phyloP scores from a whole-genome alignment of 2,329 filamentous ascomycete genomes.

The Xylariales sp. region DNA sequence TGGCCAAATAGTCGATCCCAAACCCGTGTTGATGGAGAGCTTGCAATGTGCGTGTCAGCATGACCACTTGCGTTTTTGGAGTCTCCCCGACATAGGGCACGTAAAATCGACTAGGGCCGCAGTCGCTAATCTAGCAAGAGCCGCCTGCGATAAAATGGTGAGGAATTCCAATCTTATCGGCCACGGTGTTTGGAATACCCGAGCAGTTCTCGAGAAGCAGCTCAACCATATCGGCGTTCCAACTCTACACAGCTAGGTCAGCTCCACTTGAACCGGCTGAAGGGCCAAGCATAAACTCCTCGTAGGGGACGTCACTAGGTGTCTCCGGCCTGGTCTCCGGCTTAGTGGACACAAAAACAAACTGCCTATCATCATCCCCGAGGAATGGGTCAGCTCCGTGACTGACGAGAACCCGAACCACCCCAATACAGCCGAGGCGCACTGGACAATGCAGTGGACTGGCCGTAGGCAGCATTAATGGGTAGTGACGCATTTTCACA shows the following conservation, averaged over 20 bases:
- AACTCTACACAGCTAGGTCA: background rate
- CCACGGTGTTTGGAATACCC: background rate
- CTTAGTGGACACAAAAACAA: background rate
- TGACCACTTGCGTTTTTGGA: background rate
- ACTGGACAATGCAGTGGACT: background rate
- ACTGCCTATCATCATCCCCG: background rate
- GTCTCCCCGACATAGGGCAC: background rate
- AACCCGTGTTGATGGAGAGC: background rate
- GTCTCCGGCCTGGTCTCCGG: background rate
- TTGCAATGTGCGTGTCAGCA: slow-evolving; percentile 1
- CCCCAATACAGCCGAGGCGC: background rate
- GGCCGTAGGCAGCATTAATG: background rate
- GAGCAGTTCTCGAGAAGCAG: background rate
- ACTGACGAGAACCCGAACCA: background rate
- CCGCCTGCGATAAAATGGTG: background rate
- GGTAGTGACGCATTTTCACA: background rate
- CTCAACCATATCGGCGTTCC: background rate
- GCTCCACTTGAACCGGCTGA: slow-evolving; percentile 1
- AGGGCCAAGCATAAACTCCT: background rate
- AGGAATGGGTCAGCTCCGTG: slow-evolving; percentile 1
- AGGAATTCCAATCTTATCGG: background rate
- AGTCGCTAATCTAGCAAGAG: background rate
- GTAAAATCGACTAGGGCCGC: background rate
- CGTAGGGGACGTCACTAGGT: background rate
- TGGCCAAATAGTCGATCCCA: background rate